A percentile compares a stretch with the other conserved stretches of the same genome.
Evolutionary conservation across 2,329 filamentous ascomycete species (phyloP).

Genomic region (Neophaeococcomyces mojaviensis): DNA sequence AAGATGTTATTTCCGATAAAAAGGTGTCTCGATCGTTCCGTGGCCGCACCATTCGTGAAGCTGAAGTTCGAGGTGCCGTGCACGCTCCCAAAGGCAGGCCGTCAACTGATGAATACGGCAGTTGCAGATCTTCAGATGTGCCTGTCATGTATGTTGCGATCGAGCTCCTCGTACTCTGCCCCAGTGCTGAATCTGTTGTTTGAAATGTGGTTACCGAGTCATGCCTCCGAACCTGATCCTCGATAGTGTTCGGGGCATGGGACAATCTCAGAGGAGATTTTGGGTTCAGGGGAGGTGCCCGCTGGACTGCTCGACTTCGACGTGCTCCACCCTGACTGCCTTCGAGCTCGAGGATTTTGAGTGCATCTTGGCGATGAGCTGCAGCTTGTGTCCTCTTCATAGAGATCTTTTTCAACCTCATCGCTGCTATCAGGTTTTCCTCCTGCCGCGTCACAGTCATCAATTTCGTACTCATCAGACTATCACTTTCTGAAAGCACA

Average conservation of each 20-base stretch:
- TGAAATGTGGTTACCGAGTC: conserved; percentile 20
- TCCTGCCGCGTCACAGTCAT: conserved; percentile 49
- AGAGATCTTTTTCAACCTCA: conserved; percentile 42
- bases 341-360: conserved; percentile 10
- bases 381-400: conserved; percentile 28
- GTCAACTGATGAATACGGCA: conserved; percentile 2
- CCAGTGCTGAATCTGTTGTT: conserved; percentile 15
- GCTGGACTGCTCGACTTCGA: neutral
- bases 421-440: conserved; percentile 44
- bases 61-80: neutral
- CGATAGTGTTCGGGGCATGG: neutral
- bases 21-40: conserved; percentile 2
- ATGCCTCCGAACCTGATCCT: conserved; percentile 4
- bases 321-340: neutral
- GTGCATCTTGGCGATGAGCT: conserved; percentile 10
- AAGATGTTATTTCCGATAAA: conserved; percentile 1
- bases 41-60: neutral
- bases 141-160: conserved; percentile 12
- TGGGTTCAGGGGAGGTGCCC: neutral
- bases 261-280: neutral
- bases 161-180: conserved; percentile 17
- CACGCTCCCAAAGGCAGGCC: conserved; percentile 1
- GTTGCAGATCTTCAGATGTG: conserved; percentile 5
- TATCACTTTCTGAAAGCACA: conserved; percentile 17
- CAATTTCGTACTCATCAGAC: conserved; percentile 34